A percentile compares a stretch with the other conserved stretches of the same genome.
These are phyloP conservation scores for Sugiyamaella paludigena DNA, from an alignment of 1,139 yeast species.

Conservation along the genomic window DNA sequence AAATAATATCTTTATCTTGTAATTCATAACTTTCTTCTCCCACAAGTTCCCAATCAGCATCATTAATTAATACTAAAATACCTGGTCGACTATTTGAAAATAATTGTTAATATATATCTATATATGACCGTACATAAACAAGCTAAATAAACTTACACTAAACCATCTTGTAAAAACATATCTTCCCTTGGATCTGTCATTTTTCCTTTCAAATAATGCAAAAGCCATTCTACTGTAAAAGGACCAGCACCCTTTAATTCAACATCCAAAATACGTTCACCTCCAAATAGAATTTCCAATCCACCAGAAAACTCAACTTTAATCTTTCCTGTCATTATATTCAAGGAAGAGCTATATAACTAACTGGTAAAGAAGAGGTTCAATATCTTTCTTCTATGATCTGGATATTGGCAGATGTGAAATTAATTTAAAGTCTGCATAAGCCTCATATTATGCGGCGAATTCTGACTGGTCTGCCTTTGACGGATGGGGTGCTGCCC, in stretches of 20 bases:
- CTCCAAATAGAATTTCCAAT: constrained; percentile 60
- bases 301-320: constrained; percentile 55
- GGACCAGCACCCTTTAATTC: constrained; percentile 37
- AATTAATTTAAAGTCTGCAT: no score
- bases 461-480: no score
- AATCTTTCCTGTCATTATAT: constrained; percentile 3
- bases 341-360: neutral
- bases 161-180: constrained; percentile 77
- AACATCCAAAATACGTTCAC: constrained; percentile 50
- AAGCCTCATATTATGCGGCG: no score
- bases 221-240: constrained; percentile 57
- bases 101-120: neutral
- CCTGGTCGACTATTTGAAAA: constrained; percentile 67
- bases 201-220: constrained; percentile 52
- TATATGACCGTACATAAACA: neutral
- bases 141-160: constrained; percentile 32
- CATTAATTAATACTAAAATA: constrained; percentile 84
- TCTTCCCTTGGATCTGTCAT: constrained; percentile 61
- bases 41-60: constrained; percentile 95
- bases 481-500: no score
- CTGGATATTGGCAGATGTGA: no score
- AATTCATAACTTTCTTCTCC: constrained; percentile 79
- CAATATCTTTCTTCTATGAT: no score
- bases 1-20: constrained; percentile 71
- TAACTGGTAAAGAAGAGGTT: no score